Evolutionary conservation across 2,329 filamentous ascomycete species (phyloP), one percentile per base, ranked within the genome.

Genomic region (Pseudovirgaria hyperparasitica): DNA sequence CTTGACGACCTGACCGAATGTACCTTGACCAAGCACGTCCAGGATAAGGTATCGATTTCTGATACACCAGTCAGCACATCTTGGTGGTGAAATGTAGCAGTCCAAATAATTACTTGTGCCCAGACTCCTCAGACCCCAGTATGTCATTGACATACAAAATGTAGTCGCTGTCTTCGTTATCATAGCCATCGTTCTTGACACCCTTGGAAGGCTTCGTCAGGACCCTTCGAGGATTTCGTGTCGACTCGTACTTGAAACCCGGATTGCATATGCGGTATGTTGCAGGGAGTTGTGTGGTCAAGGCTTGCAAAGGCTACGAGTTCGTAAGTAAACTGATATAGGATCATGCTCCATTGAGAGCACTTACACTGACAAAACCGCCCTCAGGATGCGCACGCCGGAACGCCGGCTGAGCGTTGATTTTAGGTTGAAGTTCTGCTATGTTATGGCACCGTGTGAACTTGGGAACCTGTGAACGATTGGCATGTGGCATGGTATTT

Each of bases 71-170:
- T 54, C 39, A 55, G 46, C 29, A 40, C 23, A 17, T 5, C 19
- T 22, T 16, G 8, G 19, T 6, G 15, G 12, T 5, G 16, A 7
- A 11, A 8, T 24, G 7, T 19, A 9, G n/a, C 30, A 17, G 35
- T 22, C n/a, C 11, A 12, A 17, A 19, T n/a, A 27, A 75, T 42
- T 63, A 85, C 82, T 96, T 98, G 63, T 98, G 90, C 21, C 90
- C 90, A 36, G 87, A 87, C 55, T 98, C 90, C 57, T 98, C 90
- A 9, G 87, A 96, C 7, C 90, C 90, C 29, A 98, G 64, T 38
- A 98, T 98, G 52, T 98, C 90, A 54, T 98, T 98, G 44, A 98
- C 90, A 45, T 96, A 98, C 41, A 98, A 72, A 46, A 98, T 98
- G 51, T 98, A 98, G 50, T 98, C 90, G 54, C 90, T 96, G 42